Evolutionary conservation across 805 yeast genomes (phyloP).

Genomic region (Grigorovia transvaalensis): DNA sequence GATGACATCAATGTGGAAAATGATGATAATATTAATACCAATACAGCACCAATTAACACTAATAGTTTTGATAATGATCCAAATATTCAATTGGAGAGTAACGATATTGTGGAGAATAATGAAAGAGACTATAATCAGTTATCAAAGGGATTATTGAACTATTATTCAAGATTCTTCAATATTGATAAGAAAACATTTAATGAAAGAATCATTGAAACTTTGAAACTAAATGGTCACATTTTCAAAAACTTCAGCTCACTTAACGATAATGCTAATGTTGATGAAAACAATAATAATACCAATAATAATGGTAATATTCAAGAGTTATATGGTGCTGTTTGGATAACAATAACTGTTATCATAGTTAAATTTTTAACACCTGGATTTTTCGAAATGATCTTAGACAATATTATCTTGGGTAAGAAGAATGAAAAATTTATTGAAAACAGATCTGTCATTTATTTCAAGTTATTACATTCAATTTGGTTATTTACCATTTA

Average conservation of each 20-base stretch:
- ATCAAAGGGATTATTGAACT: conserved; percentile 19
- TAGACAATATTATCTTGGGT: conserved; percentile 40
- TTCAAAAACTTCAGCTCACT: not conserved
- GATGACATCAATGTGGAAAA: conserved; percentile 6
- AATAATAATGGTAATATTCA: conserved; percentile 11
- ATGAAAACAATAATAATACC: not conserved
- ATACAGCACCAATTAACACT: not conserved
- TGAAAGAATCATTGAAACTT: not conserved
- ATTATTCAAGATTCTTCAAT: conserved; percentile 19
- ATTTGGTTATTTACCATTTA: conserved; percentile 68
- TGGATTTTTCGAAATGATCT: conserved; percentile 56
- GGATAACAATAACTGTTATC: conserved; percentile 81
- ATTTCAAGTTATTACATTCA: conserved; percentile 55
- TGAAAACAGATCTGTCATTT: conserved; percentile 45
- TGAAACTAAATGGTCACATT: not conserved
- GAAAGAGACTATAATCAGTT: conserved; percentile 2
- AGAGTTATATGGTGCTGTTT: conserved; percentile 80
- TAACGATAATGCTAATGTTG: not conserved
- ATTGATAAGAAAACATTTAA: not conserved
- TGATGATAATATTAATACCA: not conserved
- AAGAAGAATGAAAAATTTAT: conserved; percentile 3
- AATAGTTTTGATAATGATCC: conserved; percentile 3
- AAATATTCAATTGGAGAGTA: not conserved
- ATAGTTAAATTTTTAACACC: conserved; percentile 56
- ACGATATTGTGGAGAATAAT: not conserved